A percentile compares a stretch with the other conserved stretches of the same genome.
These are phyloP conservation scores for Petasospora fabianii DNA, from an alignment of 1,139 yeast species.

Conservation along the genomic window DNA sequence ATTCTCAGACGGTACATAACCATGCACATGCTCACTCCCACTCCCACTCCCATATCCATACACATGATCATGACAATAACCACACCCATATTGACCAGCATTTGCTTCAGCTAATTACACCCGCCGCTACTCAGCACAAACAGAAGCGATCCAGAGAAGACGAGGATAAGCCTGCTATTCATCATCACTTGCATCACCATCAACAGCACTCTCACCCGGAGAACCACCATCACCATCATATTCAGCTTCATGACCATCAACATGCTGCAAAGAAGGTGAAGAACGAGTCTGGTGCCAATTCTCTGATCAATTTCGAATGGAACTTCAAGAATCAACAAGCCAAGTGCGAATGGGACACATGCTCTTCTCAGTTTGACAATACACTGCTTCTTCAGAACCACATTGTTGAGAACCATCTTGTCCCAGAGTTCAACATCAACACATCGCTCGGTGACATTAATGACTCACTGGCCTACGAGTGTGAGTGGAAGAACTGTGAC, in stretches of 20 bases:
- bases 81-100: slow-evolving; percentile 1
- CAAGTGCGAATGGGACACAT: slow-evolving; percentile 56
- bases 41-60: too few relatives aligned
- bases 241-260: slow-evolving; percentile 33
- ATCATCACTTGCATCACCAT: slow-evolving; percentile 20
- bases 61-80: background rate
- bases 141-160: slow-evolving; percentile 14
- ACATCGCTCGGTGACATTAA: background rate
- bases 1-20: too few relatives aligned
- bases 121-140: background rate
- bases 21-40: too few relatives aligned
- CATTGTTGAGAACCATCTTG: slow-evolving; percentile 52
- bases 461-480: slow-evolving; percentile 32
- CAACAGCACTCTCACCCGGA: slow-evolving; percentile 24
- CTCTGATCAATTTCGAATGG: slow-evolving; percentile 35
- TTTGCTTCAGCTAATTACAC: background rate
- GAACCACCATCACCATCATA: slow-evolving; percentile 35
- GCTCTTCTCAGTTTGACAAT: slow-evolving; percentile 38
- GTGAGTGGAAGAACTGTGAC: slow-evolving; percentile 75
- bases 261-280: slow-evolving; percentile 17
- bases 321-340: slow-evolving; percentile 29
- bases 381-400: slow-evolving; percentile 52
- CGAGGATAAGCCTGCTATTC: slow-evolving; percentile 7
- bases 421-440: slow-evolving; percentile 13
- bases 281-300: slow-evolving; percentile 7